These are phyloP conservation scores for Aspergillus texensis DNA, from an alignment of 2,329 filamentous ascomycete species.

Conservation along the genomic window DNA sequence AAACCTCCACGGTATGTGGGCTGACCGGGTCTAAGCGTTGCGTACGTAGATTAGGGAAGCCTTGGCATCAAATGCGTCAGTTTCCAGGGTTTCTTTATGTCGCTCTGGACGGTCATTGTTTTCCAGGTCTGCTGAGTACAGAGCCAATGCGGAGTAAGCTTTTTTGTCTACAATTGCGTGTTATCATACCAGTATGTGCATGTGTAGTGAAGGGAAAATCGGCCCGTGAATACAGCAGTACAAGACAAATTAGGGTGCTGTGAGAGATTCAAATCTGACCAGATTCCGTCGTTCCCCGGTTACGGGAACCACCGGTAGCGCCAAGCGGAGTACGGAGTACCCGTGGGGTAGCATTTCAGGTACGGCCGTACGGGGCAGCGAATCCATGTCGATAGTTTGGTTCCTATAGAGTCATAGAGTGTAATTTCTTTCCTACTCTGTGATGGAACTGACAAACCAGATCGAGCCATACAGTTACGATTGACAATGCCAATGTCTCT, in stretches of 20 bases:
- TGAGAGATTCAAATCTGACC: neutral
- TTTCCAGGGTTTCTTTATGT: neutral
- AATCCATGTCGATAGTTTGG: neutral
- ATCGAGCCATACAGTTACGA: neutral
- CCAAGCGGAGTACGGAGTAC: neutral
- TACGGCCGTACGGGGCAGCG: neutral
- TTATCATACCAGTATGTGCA: neutral
- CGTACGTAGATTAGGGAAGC: neutral
- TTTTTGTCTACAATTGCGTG: neutral
- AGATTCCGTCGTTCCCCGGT: neutral
- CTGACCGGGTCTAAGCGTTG: neutral
- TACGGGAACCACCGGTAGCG: neutral
- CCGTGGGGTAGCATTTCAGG: slow-evolving; percentile 3
- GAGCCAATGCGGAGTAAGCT: neutral
- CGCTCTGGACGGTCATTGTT: neutral
- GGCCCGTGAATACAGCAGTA: neutral
- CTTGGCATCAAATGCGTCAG: slow-evolving; percentile 1
- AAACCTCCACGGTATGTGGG: slow-evolving; percentile 1
- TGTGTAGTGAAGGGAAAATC: neutral
- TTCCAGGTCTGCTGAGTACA: neutral
- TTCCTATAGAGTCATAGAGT: neutral
- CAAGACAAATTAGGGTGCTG: too few species aligned
- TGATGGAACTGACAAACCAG: neutral
- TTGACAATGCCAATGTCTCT: neutral
- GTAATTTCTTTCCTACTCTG: neutral